These are phyloP conservation scores for Gaultheria prostrata DNA, from an alignment of 148 eudicot genomes.

Conservation along the genomic window DNA sequence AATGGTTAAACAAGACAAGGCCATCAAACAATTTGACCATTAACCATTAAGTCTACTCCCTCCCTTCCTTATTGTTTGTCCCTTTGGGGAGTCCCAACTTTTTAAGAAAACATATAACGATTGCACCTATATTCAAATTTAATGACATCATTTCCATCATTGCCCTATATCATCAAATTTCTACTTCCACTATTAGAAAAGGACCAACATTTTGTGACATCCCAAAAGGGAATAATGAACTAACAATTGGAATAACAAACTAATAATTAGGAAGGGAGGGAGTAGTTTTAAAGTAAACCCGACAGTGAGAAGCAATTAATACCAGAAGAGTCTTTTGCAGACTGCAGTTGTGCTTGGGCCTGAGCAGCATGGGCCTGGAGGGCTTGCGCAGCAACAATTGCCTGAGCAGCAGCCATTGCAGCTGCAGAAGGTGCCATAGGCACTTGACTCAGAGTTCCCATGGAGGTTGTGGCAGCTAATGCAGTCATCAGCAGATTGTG, in stretches of 20 bases:
- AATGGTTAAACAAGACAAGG: neutral
- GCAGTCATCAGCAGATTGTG: conserved; percentile 81
- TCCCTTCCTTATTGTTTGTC: too few relatives aligned
- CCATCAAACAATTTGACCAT: neutral
- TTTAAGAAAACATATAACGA: too few relatives aligned
- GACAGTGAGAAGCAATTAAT: conserved; percentile 10
- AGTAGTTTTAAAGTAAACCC: neutral
- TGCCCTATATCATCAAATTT: too few relatives aligned
- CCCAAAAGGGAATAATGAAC: too few relatives aligned
- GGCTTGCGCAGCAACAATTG: conserved; percentile 96
- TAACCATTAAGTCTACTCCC: too few relatives aligned
- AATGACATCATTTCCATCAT: too few relatives aligned
- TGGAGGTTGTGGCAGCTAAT: conserved; percentile 72
- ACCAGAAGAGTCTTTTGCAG: conserved; percentile 64
- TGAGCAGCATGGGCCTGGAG: conserved; percentile 93
- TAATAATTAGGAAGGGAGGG: too few relatives aligned
- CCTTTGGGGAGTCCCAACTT: too few relatives aligned
- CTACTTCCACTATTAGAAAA: too few relatives aligned
- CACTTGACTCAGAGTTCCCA: conserved; percentile 89
- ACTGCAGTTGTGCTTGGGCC: conserved; percentile 53
- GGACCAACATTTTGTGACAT: too few relatives aligned
- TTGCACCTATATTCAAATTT: too few relatives aligned
- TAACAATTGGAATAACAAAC: too few relatives aligned
- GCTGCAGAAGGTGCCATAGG: conserved; percentile 99
- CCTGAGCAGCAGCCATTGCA: conserved; percentile 99